Evolutionary conservation across 1,284 basidiomycete genomes (phyloP).

Genomic region (Ustilago nuda): DNA sequence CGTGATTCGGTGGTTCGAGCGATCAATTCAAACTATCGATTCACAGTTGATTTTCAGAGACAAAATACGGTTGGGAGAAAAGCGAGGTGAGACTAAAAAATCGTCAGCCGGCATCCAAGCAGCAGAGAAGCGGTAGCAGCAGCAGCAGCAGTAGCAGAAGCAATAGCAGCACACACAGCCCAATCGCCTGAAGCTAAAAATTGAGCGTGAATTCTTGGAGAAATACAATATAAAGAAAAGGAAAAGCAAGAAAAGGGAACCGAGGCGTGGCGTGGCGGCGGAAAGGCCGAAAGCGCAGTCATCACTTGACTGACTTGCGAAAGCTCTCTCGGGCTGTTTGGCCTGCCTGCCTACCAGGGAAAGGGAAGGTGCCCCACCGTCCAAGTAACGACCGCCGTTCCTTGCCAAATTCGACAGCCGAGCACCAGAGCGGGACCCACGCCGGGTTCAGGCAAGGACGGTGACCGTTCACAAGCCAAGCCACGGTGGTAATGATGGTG

Average conservation of each 20-base stretch:
- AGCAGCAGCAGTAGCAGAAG: background rate
- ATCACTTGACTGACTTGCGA: background rate
- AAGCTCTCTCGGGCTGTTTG: background rate
- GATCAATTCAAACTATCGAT: background rate
- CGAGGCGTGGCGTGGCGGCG: background rate
- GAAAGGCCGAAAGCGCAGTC: background rate
- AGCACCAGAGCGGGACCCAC: background rate
- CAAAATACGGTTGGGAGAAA: background rate
- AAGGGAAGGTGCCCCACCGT: too few relatives aligned
- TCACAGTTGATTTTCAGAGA: background rate
- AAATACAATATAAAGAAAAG: background rate
- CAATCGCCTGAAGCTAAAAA: background rate
- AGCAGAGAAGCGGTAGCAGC: background rate
- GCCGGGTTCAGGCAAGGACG: background rate
- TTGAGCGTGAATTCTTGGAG: conserved; percentile 3
- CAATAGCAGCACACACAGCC: conserved; percentile 2
- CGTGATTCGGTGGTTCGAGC: background rate
- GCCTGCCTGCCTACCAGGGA: too few relatives aligned
- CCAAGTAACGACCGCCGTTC: too few relatives aligned
- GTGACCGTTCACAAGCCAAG: background rate
- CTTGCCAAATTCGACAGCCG: background rate
- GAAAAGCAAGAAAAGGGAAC: background rate
- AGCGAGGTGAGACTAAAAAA: background rate
- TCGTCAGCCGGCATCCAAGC: conserved; percentile 2
- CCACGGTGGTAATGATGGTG: background rate